Base-by-base conservation (phyloP, 345 rosid species). In the Sisymbrium altissimum region DNA sequence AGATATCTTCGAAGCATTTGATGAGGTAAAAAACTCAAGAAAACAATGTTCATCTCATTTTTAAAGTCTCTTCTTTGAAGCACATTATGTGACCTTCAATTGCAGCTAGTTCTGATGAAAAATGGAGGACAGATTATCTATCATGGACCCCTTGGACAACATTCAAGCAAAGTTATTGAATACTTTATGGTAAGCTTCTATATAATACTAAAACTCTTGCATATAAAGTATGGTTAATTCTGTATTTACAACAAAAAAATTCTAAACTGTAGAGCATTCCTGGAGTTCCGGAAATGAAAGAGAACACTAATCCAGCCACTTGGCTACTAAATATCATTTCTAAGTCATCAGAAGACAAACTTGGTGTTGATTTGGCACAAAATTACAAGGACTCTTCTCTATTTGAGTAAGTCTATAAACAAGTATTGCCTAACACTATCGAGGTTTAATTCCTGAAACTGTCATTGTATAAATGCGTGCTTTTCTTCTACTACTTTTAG, bases 81-180 rank as follows among this genome's bases (percentile, higher is more conserved):
- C 60, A 9, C 32, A 62, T 21, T 13, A 54, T 23, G 18, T 14
- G n/a, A n/a, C n/a, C n/a, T n/a, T 14, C 7, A 4, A 38, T 6
- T 68, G 62, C 86, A 87, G 91, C 76, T 86, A 45, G 82, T 87
- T 73, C 68, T 89, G 76, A 67, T 89, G 89, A 89, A 81, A 83
- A 78, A 74, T 57, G 89, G 95, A 23, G 91, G 89, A 14, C 77
- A 39, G n/a, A 45, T 85, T 9, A 82, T 89, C 49, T 85, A 87
- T 62, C 78, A 79, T 0, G 91, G 95, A 74, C 81, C 76, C 39
- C 72, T 86, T 21, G 89, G 95, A 6, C 66, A 75, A 39, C 80
- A 87, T 9, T 89, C 91, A 23, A 79, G 67, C 49, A 76, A 65
- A 61, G 85, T 89, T 58, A 79, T 82, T 25, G 68, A 84, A 44